These are phyloP conservation scores for Selaginella moellendorffii DNA, from an alignment of 75 land plant genomes.

Conservation along the genomic window DNA sequence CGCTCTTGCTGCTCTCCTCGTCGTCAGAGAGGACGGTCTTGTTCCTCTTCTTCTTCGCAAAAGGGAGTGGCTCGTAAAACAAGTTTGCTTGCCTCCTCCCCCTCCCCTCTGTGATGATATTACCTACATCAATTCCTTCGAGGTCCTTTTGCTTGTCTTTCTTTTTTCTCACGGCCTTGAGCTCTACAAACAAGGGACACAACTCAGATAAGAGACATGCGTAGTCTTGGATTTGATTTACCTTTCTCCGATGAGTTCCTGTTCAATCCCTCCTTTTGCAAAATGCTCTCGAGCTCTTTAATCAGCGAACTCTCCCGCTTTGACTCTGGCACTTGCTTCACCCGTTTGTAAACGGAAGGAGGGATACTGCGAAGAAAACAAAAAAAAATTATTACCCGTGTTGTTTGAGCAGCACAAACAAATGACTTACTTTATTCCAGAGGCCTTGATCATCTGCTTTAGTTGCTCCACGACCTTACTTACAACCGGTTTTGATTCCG, in stretches of 20 bases:
- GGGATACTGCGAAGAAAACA: slow-evolving; percentile 38
- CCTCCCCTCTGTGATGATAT: slow-evolving; percentile 62
- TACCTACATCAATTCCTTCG: slow-evolving; percentile 86
- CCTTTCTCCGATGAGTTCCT: slow-evolving; percentile 80
- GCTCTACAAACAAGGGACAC: slow-evolving; percentile 40
- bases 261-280: slow-evolving; percentile 53
- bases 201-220: not conserved
- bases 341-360: slow-evolving; percentile 59
- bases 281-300: slow-evolving; percentile 60
- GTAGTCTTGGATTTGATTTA: slow-evolving; percentile 9
- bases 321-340: slow-evolving; percentile 56
- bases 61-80: not conserved
- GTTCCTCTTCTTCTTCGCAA: not conserved
- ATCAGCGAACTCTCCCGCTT: slow-evolving; percentile 46
- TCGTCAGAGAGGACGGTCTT: not conserved
- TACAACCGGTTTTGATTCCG: slow-evolving; percentile 21
- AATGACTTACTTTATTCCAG: slow-evolving; percentile 55
- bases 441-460: slow-evolving; percentile 65
- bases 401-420: not conserved
- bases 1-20: not conserved
- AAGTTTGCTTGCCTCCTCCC: not conserved
- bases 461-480: slow-evolving; percentile 64
- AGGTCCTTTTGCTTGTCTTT: slow-evolving; percentile 78
- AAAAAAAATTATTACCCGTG: not conserved
- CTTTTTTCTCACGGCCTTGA: slow-evolving; percentile 50